phyloP scores from a whole-genome alignment of 306 rosid genomes.

The Cucumis hystrix region DNA sequence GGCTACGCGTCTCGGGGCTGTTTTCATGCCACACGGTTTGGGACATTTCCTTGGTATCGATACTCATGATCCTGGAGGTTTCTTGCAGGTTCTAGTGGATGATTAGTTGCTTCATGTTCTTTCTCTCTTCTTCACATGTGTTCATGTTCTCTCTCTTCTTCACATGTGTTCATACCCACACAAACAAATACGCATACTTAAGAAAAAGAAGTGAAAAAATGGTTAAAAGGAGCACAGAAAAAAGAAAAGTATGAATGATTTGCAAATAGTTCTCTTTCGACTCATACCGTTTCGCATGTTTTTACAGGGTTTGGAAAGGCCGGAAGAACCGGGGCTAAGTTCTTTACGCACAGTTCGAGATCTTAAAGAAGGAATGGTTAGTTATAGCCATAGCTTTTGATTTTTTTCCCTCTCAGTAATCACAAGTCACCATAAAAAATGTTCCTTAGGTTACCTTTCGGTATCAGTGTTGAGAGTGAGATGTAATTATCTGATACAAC shows the following conservation, averaged over 20 bases:
- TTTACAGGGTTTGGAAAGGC: conserved; percentile 55
- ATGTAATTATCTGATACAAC: not conserved
- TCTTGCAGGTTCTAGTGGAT: conserved; percentile 37
- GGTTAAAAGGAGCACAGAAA: not conserved
- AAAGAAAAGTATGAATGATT: not conserved
- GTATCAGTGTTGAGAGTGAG: not conserved
- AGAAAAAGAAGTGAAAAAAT: not conserved
- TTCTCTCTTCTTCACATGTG: not conserved
- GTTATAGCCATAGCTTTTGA: conserved; percentile 23
- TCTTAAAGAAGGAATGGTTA: conserved; percentile 78
- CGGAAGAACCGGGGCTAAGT: conserved; percentile 67
- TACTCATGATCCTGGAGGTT: conserved; percentile 97
- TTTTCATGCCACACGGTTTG: conserved; percentile 88
- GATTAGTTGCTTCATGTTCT: conserved; percentile 4
- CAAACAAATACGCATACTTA: not conserved
- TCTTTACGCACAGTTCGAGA: conserved; percentile 50
- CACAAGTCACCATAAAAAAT: not conserved
- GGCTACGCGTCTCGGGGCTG: conserved; percentile 52
- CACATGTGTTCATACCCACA: not conserved
- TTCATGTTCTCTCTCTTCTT: not conserved
- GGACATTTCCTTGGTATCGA: conserved; percentile 95
- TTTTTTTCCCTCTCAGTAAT: not conserved
- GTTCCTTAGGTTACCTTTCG: not conserved
- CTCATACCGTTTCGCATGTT: not conserved
- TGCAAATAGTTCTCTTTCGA: not conserved